Evolutionary conservation across 768 basidiomycete genomes (phyloP).

Genomic region (Chlorophyllum brunneum): DNA sequence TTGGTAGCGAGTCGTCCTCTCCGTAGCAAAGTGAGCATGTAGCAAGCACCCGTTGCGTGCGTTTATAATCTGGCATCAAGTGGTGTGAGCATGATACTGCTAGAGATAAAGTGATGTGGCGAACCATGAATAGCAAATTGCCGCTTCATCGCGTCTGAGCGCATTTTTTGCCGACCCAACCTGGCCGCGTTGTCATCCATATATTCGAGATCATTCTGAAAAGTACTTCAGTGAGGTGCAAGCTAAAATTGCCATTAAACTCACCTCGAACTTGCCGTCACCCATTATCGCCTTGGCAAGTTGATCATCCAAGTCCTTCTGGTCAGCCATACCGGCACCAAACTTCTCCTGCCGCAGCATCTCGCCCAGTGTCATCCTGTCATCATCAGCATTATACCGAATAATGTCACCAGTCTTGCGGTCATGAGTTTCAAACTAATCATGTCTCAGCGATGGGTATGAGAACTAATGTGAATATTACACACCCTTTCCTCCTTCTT

Average conservation of each 20-base stretch:
- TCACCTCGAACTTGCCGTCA: slow-evolving; percentile 83
- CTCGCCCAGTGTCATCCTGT: slow-evolving; percentile 80
- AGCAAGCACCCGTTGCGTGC: slow-evolving; percentile 86
- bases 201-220: slow-evolving; percentile 84
- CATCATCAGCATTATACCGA: slow-evolving; percentile 89
- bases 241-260: slow-evolving; percentile 12
- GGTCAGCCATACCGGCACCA: slow-evolving; percentile 83
- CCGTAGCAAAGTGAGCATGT: slow-evolving; percentile 86
- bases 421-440: slow-evolving; percentile 84
- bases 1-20: slow-evolving; percentile 89
- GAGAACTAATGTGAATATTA: slow-evolving; percentile 19
- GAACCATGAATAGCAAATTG: slow-evolving; percentile 94
- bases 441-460: slow-evolving; percentile 7
- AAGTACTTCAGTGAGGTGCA: neutral
- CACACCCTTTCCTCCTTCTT: slow-evolving; percentile 73
- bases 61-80: slow-evolving; percentile 73
- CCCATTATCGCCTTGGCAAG: slow-evolving; percentile 85
- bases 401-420: slow-evolving; percentile 86
- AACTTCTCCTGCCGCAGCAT: slow-evolving; percentile 92
- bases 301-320: slow-evolving; percentile 88
- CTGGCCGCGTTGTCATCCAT: slow-evolving; percentile 96
- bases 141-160: slow-evolving; percentile 92
- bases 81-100: neutral
- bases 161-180: slow-evolving; percentile 91
- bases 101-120: slow-evolving; percentile 14